Conservation (phyloP, 345 rosid species). For the Eucalyptus marginata region DNA sequence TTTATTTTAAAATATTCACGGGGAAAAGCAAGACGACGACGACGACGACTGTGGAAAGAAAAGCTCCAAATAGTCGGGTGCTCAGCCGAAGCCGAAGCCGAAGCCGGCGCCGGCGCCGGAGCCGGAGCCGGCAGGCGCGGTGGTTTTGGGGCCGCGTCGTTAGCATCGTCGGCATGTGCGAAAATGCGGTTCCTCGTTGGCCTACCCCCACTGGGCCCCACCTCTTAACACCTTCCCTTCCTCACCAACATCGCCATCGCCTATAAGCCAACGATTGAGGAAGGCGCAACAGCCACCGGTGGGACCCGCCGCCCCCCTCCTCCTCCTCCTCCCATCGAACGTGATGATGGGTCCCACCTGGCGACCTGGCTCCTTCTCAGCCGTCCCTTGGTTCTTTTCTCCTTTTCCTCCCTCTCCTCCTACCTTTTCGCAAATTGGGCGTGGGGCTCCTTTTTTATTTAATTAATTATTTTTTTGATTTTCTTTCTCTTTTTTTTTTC, state of each 20-base stretch:
- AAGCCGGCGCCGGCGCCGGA: neutral
- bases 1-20: neutral
- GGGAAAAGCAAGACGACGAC: too few relatives aligned
- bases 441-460: neutral
- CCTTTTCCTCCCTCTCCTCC: neutral
- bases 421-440: neutral
- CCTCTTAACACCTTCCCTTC: neutral
- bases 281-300: neutral
- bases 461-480: too few relatives aligned
- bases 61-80: neutral
- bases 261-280: neutral
- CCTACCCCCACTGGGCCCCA: neutral
- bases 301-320: neutral
- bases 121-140: neutral
- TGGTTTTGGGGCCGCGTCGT: neutral
- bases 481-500: rapidly evolving
- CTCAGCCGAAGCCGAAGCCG: neutral
- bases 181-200: neutral
- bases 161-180: neutral
- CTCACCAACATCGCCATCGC: neutral
- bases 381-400: neutral
- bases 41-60: neutral
- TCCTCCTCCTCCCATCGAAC: neutral
- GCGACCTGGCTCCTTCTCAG: neutral
- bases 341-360: neutral